Base-by-base conservation (phyloP, 306 rosid species). In the Rosa persica region DNA sequence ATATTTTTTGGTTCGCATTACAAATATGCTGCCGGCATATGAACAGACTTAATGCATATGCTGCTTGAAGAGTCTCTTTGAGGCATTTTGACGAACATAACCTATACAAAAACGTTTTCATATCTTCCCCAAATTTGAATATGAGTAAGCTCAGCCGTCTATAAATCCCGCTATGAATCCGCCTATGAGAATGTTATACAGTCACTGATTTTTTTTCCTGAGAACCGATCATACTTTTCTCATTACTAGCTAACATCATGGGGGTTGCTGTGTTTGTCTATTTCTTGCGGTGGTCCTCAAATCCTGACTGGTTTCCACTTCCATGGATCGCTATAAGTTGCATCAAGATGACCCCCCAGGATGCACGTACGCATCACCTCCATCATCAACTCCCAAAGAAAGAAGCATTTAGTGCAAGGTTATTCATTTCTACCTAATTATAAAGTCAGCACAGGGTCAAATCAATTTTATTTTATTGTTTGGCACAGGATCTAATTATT, bases 251-350 rank as follows among this genome's bases (percentile, higher is more conserved):
- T 67, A 52, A 82, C 69, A 25, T 64, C 79, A 36, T 20, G 44
- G 25, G n/a, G 73, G 80, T 58, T 48, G 52, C 46, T 15, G 12
- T 60, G 52, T 44, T 82, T 82, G 84, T 80, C 84, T 73, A 44
- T 52, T 73, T 72, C 60, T 71, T 82, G 78, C 48, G 6, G 78
- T 73, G 89, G 86, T 77, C 85, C 86, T 75, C 64, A 51, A 78
- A 58, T 51, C 48, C 10, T 19, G 40, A 51, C 76, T 68, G 73
- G 83, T 67, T 79, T 69, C 78, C 57, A 23, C 72, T 82, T 34
- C 77, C 69, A 42, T 71, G 23, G 48, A 67, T 67, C 76, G 67
- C 70, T 67, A 75, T 57, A 78, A 52, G 74, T 76, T 64, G 75
- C 87, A 79, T 80, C 67, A 61, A 72, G 79, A 34, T 62, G 77